Evolutionary conservation across 371 early-diverging fungal species (phyloP).

Genomic region (Syncephalastrum contaminatum): DNA sequence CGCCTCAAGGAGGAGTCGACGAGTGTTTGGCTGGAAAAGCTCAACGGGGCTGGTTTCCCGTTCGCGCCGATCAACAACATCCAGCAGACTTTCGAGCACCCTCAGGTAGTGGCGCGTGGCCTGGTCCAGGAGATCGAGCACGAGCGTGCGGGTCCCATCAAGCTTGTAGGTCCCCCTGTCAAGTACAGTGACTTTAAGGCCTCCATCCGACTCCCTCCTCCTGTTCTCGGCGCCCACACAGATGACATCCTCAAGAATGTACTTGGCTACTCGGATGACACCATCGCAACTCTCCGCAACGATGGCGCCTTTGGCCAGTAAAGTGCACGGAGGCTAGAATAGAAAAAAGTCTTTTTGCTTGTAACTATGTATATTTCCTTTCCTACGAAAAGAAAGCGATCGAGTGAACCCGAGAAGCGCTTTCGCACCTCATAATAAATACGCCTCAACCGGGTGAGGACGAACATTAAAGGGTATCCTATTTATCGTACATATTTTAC

Average conservation of each 20-base stretch:
- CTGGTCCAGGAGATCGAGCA: conserved; percentile 84
- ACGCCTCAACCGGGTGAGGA: background rate
- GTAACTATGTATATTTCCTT: conserved; percentile 11
- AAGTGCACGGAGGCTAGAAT: background rate
- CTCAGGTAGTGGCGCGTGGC: conserved; percentile 77
- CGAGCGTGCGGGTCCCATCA: conserved; percentile 76
- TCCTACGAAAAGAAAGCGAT: conserved; percentile 26
- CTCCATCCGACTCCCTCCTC: conserved; percentile 77
- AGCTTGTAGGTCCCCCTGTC: conserved; percentile 72
- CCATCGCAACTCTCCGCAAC: conserved; percentile 35
- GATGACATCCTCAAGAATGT: conserved; percentile 64
- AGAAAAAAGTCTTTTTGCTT: no score
- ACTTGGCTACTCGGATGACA: conserved; percentile 53
- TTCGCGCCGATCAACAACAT: conserved; percentile 89
- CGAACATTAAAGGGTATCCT: background rate
- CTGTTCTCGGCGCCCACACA: conserved; percentile 87
- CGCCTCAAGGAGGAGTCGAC: conserved; percentile 55
- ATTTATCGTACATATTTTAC: conserved; percentile 39
- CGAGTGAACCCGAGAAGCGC: conserved; percentile 9
- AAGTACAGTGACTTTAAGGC: conserved; percentile 72
- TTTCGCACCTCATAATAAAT: conserved; percentile 10
- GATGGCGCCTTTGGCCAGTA: conserved; percentile 37
- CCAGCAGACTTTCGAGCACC: conserved; percentile 81
- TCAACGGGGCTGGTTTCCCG: conserved; percentile 75
- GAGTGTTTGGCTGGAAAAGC: conserved; percentile 58